Percentiles rank a stretch among this genome's conserved stretches.
These are phyloP conservation scores for Russula lepida DNA, from an alignment of 768 basidiomycete genomes.

Conservation along the genomic window DNA sequence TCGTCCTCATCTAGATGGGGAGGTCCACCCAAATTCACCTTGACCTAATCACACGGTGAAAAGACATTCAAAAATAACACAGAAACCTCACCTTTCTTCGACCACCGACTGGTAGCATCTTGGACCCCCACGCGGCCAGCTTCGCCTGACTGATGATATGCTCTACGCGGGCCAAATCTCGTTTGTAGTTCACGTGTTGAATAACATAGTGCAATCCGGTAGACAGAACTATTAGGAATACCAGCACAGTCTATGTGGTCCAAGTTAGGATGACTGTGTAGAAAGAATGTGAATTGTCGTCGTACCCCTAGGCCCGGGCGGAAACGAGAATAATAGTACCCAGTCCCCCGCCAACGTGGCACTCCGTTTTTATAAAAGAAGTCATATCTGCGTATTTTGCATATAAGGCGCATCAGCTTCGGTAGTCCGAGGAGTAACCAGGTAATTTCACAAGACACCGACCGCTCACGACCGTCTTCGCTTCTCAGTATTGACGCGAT, in stretches of 20 bases:
- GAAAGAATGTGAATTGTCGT: not conserved
- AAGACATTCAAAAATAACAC: not conserved
- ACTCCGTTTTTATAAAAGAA: conserved; percentile 98
- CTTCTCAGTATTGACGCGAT: conserved; percentile 76
- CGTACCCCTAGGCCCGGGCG: conserved; percentile 82
- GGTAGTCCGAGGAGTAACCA: conserved; percentile 3
- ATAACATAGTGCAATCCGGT: conserved; percentile 78
- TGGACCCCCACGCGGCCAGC: conserved; percentile 75
- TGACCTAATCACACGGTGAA: conserved; percentile 41
- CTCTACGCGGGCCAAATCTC: conserved; percentile 63
- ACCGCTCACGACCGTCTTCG: conserved; percentile 68
- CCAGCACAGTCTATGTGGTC: conserved; percentile 50
- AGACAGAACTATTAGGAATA: conserved; percentile 70
- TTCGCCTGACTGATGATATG: conserved; percentile 53
- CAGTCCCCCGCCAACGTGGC: conserved; percentile 91
- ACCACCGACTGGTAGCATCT: conserved; percentile 52
- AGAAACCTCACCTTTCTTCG: conserved; percentile 52
- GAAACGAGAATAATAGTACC: conserved; percentile 95
- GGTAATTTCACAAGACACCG: conserved; percentile 22
- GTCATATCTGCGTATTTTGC: conserved; percentile 60
- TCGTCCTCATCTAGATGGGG: conserved; percentile 49
- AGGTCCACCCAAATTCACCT: conserved; percentile 54
- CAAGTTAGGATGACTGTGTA: conserved; percentile 3
- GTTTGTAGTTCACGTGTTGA: conserved; percentile 66
- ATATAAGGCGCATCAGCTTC: not conserved